Evolutionary conservation across 257 asterid species (phyloP).

Genomic region (Nicotiana benthamiana): DNA sequence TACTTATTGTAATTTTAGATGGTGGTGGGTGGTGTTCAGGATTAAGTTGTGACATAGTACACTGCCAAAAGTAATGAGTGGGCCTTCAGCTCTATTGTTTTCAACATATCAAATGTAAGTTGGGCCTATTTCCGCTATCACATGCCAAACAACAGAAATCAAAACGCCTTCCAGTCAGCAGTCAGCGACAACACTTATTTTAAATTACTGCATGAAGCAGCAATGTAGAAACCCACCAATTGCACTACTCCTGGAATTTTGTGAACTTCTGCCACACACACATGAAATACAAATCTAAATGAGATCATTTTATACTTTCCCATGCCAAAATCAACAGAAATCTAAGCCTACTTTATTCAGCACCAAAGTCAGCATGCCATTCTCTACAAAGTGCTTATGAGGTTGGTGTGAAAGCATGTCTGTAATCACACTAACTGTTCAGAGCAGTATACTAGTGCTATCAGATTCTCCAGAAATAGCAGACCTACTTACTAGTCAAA

Average conservation of each 20-base stretch:
- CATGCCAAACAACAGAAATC: background rate
- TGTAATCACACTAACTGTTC: background rate
- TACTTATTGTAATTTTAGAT: background rate
- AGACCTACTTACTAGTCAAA: background rate
- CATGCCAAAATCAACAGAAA: background rate
- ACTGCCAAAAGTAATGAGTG: background rate
- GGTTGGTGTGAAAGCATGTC: background rate
- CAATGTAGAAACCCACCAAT: background rate
- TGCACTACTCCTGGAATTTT: background rate
- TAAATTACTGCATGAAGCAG: background rate
- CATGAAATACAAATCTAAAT: background rate
- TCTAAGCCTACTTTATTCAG: slow-evolving; percentile 1
- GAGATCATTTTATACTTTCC: background rate
- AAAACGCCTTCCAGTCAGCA: background rate
- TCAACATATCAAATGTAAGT: slow-evolving; percentile 2
- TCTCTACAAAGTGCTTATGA: background rate
- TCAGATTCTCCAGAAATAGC: slow-evolving; percentile 1
- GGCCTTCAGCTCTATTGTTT: background rate
- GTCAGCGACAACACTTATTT: background rate
- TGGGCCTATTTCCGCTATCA: background rate
- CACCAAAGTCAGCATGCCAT: background rate
- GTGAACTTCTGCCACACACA: background rate
- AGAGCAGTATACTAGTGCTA: background rate
- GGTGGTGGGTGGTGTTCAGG: background rate
- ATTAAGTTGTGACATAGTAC: background rate